These are phyloP conservation scores for Neurospora sp. DNA, from an alignment of 495 filamentous ascomycete genomes.

Conservation along the genomic window DNA sequence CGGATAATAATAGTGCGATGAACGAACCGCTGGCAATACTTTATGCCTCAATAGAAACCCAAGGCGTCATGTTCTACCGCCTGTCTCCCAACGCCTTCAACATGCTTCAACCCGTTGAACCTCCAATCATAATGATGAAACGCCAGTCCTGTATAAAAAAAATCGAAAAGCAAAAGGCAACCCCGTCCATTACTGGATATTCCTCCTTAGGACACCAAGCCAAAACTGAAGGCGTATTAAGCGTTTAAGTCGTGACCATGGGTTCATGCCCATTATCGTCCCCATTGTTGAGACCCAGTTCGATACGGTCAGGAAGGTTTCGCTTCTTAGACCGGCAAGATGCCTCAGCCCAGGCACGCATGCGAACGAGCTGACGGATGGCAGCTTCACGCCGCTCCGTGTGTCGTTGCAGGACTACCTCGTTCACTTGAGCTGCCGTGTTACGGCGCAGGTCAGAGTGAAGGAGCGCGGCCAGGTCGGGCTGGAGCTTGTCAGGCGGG, in stretches of 20 bases:
- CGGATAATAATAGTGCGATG: neutral
- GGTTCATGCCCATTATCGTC: conserved; percentile 43
- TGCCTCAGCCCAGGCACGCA: conserved; percentile 78
- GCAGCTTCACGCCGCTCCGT: conserved; percentile 66
- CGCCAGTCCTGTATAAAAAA: neutral
- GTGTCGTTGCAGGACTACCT: conserved; percentile 67
- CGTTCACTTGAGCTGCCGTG: conserved; percentile 76
- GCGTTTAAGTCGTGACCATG: conserved; percentile 39
- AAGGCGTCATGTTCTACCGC: neutral
- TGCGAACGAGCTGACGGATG: conserved; percentile 64
- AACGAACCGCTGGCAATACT: neutral
- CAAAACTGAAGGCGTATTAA: too few relatives aligned
- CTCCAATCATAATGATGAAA: neutral
- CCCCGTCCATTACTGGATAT: too few relatives aligned
- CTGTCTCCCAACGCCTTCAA: neutral
- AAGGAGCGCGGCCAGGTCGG: conserved; percentile 64
- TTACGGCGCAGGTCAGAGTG: conserved; percentile 70
- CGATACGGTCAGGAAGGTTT: conserved; percentile 61
- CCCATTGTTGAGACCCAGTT: conserved; percentile 55
- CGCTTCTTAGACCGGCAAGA: conserved; percentile 63
- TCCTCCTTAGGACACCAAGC: too few relatives aligned
- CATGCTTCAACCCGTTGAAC: neutral
- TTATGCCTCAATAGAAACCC: neutral
- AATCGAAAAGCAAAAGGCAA: too few relatives aligned
- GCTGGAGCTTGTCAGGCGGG: conserved; percentile 57